A percentile compares a stretch with the other conserved stretches of the same genome.
Evolutionary conservation across 1,139 yeast species (phyloP).

Genomic region (Suhomyces ambrosiae): DNA sequence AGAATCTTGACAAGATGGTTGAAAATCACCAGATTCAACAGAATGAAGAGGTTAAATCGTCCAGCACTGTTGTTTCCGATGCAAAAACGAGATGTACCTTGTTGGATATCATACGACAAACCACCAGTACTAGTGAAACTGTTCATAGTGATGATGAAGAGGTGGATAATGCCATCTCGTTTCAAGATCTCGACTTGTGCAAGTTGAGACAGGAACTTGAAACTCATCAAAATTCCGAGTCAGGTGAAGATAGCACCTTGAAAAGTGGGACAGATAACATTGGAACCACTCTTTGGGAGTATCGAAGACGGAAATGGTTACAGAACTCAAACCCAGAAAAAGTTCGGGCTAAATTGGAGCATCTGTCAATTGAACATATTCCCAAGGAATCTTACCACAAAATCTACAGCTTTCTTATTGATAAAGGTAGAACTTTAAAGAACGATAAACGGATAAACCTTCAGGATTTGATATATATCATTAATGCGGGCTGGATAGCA

Average conservation of each 20-base stretch:
- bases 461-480: conserved; percentile 57
- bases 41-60: conserved; percentile 24
- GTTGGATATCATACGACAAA: conserved; percentile 16
- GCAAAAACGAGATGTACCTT: conserved; percentile 5
- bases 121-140: conserved; percentile 13
- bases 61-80: conserved; percentile 25
- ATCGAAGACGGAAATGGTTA: conserved; percentile 62
- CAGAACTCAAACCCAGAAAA: conserved; percentile 20
- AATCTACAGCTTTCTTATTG: conserved; percentile 58
- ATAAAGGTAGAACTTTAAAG: conserved; percentile 57
- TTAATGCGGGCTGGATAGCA: conserved; percentile 71
- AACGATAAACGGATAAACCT: conserved; percentile 55
- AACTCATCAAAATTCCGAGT: conserved; percentile 8
- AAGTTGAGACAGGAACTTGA: conserved; percentile 32
- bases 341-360: conserved; percentile 16
- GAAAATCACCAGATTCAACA: conserved; percentile 21
- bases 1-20: conserved; percentile 40
- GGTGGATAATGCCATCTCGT: conserved; percentile 25
- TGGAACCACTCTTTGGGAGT: conserved; percentile 62
- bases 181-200: conserved; percentile 30
- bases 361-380: conserved; percentile 39
- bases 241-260: background rate
- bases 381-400: conserved; percentile 54
- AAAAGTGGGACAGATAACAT: conserved; percentile 16
- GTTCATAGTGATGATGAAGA: conserved; percentile 19